Evolutionary conservation across 2,329 filamentous ascomycete species (phyloP), one percentile per base, ranked within the genome.

Genomic region (Akanthomyces uredinophilus): DNA sequence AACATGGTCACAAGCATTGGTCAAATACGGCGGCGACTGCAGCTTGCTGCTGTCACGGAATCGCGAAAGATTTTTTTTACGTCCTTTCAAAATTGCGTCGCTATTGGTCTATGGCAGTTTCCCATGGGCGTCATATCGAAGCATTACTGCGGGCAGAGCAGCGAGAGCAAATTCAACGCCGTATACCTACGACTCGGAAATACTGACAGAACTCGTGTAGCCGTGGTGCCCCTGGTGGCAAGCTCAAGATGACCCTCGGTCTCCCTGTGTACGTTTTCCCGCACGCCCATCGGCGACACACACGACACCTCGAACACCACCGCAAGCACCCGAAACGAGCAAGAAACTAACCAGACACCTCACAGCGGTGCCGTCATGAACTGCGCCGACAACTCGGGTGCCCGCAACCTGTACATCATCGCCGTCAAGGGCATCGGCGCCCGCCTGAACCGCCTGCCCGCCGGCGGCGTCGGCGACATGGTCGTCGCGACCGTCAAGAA

Each of bases 161-260:
- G 55, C 44, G 29, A 47, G 57, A 50, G 50, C 43, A 41, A 56
- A 53, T 32, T 43, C 3, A 47, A 62, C 60, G 51, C 47, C 55
- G 46, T 18, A 10, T n/a, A 11, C 29, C 22, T 50, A 43, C 13
- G 20, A 58, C 51, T 22, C 57, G 53, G 49, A 29, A 63, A 60
- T 53, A 71, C 75, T 79, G 70, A 79, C 74, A 64, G 69, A 57
- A 64, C 57, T 54, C 60, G 68, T 71, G 68, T 72, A 88, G 86
- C 70, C 86, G 92, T 87, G 91, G 90, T 90, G 90, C 92, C 86
- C 90, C 93, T 77, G 95, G 95, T 88, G 96, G 96, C 91, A 99
- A 99, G 91, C 91, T 98, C 77, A 98, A 96, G 91, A 99, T 99
- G 95, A 97, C 95, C 81, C 92, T 99, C 83, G 95, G 92, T 97